These are phyloP conservation scores for Candida boleticola DNA, from an alignment of 805 yeast genomes.

Conservation along the genomic window DNA sequence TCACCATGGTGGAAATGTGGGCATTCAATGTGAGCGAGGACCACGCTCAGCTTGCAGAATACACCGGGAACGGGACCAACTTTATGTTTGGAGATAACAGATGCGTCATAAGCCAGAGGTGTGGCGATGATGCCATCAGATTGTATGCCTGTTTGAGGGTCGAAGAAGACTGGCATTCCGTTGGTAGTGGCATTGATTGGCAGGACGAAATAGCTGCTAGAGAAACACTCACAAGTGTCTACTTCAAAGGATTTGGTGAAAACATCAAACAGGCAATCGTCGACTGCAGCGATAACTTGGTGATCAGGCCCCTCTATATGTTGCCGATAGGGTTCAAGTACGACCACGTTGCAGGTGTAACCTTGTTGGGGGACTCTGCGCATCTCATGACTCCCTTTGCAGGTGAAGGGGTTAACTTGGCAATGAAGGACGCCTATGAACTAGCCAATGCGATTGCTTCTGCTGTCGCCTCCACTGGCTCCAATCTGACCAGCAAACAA, in stretches of 20 bases:
- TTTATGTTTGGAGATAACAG: neutral
- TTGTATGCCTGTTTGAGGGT: neutral
- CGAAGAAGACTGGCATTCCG: constrained; percentile 2
- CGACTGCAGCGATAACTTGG: neutral
- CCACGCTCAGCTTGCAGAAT: neutral
- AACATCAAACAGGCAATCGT: neutral
- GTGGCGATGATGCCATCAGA: neutral
- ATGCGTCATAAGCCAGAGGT: neutral
- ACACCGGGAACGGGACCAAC: neutral
- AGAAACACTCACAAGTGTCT: neutral
- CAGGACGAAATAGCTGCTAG: neutral
- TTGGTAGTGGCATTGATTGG: neutral
- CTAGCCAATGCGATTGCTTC: neutral
- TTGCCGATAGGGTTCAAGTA: neutral
- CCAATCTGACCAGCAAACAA: neutral
- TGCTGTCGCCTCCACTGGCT: neutral
- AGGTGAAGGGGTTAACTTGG: neutral
- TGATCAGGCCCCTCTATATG: constrained; percentile 1
- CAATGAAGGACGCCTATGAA: constrained; percentile 1
- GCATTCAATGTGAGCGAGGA: neutral
- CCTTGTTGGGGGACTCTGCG: constrained; percentile 2
- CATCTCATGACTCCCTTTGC: constrained; percentile 4
- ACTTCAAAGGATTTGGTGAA: neutral
- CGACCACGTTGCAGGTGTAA: neutral
- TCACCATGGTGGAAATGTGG: constrained; percentile 1